Evolutionary conservation across 176 grass and related monocot genomes (phyloP).

Genomic region (Thalia dealbata): DNA sequence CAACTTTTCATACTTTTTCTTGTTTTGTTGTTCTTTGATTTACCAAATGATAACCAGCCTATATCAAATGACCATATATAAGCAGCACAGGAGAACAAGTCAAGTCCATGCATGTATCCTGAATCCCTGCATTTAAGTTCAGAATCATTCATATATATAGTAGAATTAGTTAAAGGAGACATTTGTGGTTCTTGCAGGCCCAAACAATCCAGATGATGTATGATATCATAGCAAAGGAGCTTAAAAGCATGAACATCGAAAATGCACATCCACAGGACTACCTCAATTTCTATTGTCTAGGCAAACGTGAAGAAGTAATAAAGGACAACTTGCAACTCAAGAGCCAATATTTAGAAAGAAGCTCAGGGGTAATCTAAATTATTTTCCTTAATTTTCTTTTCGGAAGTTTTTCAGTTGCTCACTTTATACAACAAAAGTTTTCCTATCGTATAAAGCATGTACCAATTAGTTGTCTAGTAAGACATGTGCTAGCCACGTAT

Average conservation of each 20-base stretch:
- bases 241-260: slow-evolving; percentile 56
- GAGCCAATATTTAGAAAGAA: slow-evolving; percentile 43
- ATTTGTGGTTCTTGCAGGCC: slow-evolving; percentile 26
- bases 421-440: too few relatives aligned
- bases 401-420: too few relatives aligned
- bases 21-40: background rate
- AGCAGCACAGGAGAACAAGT: too few relatives aligned
- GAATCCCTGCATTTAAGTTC: background rate
- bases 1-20: too few relatives aligned
- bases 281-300: slow-evolving; percentile 94
- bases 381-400: background rate
- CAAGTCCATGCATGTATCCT: background rate
- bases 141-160: background rate
- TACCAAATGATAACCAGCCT: background rate
- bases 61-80: too few relatives aligned
- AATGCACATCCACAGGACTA: slow-evolving; percentile 61
- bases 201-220: slow-evolving; percentile 99
- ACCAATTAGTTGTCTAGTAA: too few relatives aligned
- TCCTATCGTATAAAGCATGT: too few relatives aligned
- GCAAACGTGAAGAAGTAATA: slow-evolving; percentile 51
- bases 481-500: too few relatives aligned
- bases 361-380: slow-evolving; percentile 38
- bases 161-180: background rate
- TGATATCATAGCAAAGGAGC: slow-evolving; percentile 62
- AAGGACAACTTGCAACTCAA: slow-evolving; percentile 29